Conservation (phyloP, 1,139 yeast species). For the Lizanozyma gosingica region DNA sequence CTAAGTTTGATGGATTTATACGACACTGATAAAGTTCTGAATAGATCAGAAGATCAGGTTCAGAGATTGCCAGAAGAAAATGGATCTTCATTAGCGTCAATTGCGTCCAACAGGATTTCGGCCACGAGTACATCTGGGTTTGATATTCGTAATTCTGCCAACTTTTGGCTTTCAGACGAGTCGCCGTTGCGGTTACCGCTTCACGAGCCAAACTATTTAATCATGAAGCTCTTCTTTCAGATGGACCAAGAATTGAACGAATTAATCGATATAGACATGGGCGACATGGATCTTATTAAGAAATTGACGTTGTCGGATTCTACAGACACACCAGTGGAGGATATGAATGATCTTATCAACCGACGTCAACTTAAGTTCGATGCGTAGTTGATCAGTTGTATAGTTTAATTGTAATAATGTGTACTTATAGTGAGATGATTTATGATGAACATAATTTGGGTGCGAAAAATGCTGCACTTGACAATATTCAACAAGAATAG, state of each 20-base stretch:
- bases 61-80: slow-evolving; percentile 41
- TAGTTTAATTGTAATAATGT: no score
- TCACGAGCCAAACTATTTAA: slow-evolving; percentile 56
- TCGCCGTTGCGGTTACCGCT: slow-evolving; percentile 65
- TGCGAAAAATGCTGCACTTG: no score
- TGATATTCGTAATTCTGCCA: slow-evolving; percentile 1
- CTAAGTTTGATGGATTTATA: slow-evolving; percentile 15
- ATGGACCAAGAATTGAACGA: not conserved
- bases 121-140: slow-evolving; percentile 19
- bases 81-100: slow-evolving; percentile 17
- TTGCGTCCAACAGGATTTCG: slow-evolving; percentile 13
- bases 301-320: not conserved
- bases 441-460: no score
- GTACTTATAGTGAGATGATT: no score
- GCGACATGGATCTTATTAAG: not conserved
- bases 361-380: not conserved
- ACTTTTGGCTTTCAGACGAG: slow-evolving; percentile 46
- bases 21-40: slow-evolving; percentile 3
- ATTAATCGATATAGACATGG: not conserved
- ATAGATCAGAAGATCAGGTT: slow-evolving; percentile 9
- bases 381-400: no score
- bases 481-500: no score
- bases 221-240: slow-evolving; percentile 29
- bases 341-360: not conserved
- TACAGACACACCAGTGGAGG: not conserved